Evolutionary conservation across 352 stramenopile genomes (phyloP), one percentile per base, ranked within the genome.

Genomic region (Phytophthora crassamura): DNA sequence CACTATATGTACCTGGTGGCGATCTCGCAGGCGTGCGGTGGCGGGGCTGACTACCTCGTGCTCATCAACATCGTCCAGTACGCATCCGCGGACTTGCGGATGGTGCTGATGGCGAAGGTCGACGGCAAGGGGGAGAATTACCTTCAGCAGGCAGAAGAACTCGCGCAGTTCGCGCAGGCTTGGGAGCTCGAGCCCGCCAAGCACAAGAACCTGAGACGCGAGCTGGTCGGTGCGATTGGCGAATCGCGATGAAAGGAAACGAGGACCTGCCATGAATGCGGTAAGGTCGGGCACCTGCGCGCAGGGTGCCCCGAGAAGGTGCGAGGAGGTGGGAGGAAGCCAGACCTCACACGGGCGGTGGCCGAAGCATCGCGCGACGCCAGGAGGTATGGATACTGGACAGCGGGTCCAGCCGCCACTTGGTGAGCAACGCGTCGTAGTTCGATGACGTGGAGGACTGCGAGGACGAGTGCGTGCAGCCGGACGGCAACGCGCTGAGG

Each of bases 311-410:
- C 52, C 7, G 7, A 46, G 0, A 28, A 5, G 4, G 16, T 2
- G 5, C 18, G 18, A 32, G 40, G 40, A 9, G 4, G 38, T 14
- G 15, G n/a, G 0, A 3, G 9, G 3, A 33, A 28, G n/a, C 20
- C 15, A 0, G 28, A 60, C 28, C 28, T 60, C 15, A 30, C 28
- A 3, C 16, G 51, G 7, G 20, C 39, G 7, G 40, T 47, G 16
- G n/a, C n/a, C 5, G 25, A 30, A 0, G 6, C 25, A 7, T n/a
- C n/a, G n/a, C n/a, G n/a, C 5, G 3, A 30, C 3, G 25, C 25
- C 3, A 30, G 25, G 52, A 51, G 2, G 1, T 34, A 3, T 60
- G 52, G 52, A 60, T 60, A 1, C 28, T 60, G 3, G 52, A 51
- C 16, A 60, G 52, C 14, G 52, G 52, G 5, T 49, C 38, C 2